Conservation (phyloP, 352 stramenopile genomes). For the Phytophthora litchii region DNA sequence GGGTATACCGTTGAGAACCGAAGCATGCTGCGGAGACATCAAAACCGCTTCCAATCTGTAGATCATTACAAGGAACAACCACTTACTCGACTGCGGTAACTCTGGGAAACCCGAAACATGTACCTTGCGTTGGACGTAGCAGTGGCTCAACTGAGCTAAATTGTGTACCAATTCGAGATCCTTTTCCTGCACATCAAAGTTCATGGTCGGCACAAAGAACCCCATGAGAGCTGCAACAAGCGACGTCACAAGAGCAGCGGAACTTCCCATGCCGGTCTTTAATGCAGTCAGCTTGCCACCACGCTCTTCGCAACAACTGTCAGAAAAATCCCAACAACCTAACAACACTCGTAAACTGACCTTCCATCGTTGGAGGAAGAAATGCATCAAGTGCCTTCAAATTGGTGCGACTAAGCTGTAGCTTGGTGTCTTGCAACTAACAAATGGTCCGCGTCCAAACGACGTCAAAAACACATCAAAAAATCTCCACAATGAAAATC, state of each 20-base stretch:
- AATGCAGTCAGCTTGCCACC: slow-evolving; percentile 63
- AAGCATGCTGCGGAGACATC: slow-evolving; percentile 95
- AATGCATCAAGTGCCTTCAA: slow-evolving; percentile 85
- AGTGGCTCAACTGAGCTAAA: slow-evolving; percentile 95
- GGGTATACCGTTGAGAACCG: slow-evolving; percentile 94
- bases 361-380: slow-evolving; percentile 73
- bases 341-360: slow-evolving; percentile 20
- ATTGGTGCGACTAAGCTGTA: slow-evolving; percentile 63
- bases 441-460: not conserved
- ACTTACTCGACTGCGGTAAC: not conserved
- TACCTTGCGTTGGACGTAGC: slow-evolving; percentile 96
- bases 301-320: slow-evolving; percentile 31
- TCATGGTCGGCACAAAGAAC: slow-evolving; percentile 75
- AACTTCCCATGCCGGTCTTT: slow-evolving; percentile 97
- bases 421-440: slow-evolving; percentile 71
- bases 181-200: slow-evolving; percentile 23
- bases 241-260: slow-evolving; percentile 94
- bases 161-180: slow-evolving; percentile 90
- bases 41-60: slow-evolving; percentile 96
- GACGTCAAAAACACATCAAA: slow-evolving; percentile 17
- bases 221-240: slow-evolving; percentile 90
- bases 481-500: not conserved
- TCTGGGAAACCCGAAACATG: not conserved
- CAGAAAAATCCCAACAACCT: slow-evolving; percentile 1
- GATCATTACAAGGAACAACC: not conserved